Evolutionary conservation across 306 rosid genomes (phyloP), one percentile per base, ranked within the genome.

Genomic region (Abrus precatorius): DNA sequence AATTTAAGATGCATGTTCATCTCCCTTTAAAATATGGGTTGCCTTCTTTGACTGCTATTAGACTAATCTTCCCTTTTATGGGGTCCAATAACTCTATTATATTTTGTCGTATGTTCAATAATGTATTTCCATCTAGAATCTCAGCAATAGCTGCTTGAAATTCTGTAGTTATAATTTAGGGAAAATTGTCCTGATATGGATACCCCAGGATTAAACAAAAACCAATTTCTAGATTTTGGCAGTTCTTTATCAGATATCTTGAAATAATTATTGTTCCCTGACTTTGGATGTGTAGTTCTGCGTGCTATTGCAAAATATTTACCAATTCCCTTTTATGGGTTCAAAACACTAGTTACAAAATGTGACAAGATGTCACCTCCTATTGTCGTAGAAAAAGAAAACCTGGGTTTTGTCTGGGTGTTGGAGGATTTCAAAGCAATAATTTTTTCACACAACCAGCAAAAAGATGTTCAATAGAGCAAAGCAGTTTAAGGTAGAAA

Each of bases 21-120:
- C 67, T 40, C 30, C 5, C 8, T 34, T 41, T 34, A 40, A 75
- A 65, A 5, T 36, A 38, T 49, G 0, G 72, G 65, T 30, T 29
- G 36, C 75, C 57, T 41, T 59, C 76, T 82, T 84, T 79, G 76
- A 79, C 83, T 53, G 38, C 62, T 34, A 41, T 53, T 59, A 65
- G n/a, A 63, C 20, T 45, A 61, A 2, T 48, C 12, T 38, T 47
- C 57, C 44, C 2, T 44, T 78, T 33, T 20, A 30, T 30, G 9
- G 69, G 54, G 59, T 49, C 47, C 41, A 74, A 29, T 7, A 52
- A 53, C 50, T 50, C 3, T 66, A 7, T 33, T 64, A 36, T 20
- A 56, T 53, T 36, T 45, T 64, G 5, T 49, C 43, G 3, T 20
- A 20, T 20, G 3, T 40, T 28, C 48, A 69, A 47, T 48, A 47